Percentiles rank a stretch among this genome's conserved stretches.
phyloP scores from a whole-genome alignment of 2,329 filamentous ascomycete genomes.

The Immersiporthe knoxdaviesiana region DNA sequence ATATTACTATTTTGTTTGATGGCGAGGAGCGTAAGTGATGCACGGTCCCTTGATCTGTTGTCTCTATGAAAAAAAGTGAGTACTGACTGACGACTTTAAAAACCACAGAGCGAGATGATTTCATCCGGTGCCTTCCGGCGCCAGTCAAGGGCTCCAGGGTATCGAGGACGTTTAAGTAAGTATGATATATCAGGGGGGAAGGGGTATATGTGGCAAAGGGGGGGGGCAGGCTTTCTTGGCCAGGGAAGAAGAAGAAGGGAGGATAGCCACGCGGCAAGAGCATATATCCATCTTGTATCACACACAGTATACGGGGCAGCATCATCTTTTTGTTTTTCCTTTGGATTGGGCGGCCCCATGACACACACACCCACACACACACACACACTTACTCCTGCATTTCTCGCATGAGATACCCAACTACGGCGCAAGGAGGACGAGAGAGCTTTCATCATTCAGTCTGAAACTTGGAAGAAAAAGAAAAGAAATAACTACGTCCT shows the following conservation, averaged over 20 bases:
- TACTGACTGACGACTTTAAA: constrained; percentile 32
- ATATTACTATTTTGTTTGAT: constrained; percentile 85
- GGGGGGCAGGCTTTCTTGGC: background rate
- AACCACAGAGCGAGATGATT: constrained; percentile 56
- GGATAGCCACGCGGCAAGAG: background rate
- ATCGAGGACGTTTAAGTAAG: constrained; percentile 35
- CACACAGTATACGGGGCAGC: background rate
- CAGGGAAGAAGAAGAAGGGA: background rate
- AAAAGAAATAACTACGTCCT: background rate
- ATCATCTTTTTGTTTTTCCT: background rate
- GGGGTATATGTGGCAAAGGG: too few species aligned
- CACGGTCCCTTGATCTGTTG: background rate
- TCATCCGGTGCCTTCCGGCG: constrained; percentile 58
- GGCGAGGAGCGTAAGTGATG: constrained; percentile 68
- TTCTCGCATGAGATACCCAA: constrained; percentile 30
- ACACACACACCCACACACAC: background rate
- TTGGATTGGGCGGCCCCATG: constrained; percentile 25
- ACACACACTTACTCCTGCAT: constrained; percentile 25
- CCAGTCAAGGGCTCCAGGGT: constrained; percentile 55
- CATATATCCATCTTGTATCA: background rate
- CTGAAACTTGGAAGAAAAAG: background rate
- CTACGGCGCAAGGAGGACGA: constrained; percentile 19
- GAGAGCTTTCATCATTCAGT: background rate
- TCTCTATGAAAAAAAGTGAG: background rate
- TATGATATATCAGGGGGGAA: constrained; percentile 23